These are phyloP conservation scores for Bimuria novae-zelandiae DNA, from an alignment of 2,329 filamentous ascomycete genomes.

Conservation along the genomic window DNA sequence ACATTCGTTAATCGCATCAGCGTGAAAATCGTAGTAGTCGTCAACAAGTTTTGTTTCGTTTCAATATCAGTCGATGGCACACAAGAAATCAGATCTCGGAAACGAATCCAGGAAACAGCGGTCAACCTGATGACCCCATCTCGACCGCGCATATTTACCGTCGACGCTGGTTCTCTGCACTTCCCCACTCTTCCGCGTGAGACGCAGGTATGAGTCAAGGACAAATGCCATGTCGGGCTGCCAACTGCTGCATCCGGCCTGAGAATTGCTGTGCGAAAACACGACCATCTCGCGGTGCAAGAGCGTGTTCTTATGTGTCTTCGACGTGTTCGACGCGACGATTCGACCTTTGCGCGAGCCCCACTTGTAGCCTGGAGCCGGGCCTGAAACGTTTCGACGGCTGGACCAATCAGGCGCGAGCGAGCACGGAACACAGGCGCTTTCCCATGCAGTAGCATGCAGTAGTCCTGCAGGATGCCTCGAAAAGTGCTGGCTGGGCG, in stretches of 20 bases:
- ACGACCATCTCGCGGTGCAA: constrained; percentile 49
- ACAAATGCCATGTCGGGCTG: constrained; percentile 24
- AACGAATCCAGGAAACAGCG: background rate
- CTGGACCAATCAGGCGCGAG: constrained; percentile 27
- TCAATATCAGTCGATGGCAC: background rate
- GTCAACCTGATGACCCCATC: constrained; percentile 37
- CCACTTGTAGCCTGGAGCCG: constrained; percentile 30
- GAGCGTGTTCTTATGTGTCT: constrained; percentile 40
- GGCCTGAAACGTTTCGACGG: constrained; percentile 40
- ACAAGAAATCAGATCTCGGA: background rate
- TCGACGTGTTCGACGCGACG: constrained; percentile 43
- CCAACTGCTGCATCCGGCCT: constrained; percentile 30
- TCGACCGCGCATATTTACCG: constrained; percentile 41
- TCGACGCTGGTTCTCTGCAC: constrained; percentile 24
- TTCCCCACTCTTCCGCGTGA: constrained; percentile 32
- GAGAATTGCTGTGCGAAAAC: constrained; percentile 42
- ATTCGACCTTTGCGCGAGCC: constrained; percentile 36
- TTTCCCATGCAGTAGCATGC: constrained; percentile 38
- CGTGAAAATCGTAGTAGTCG: constrained; percentile 19
- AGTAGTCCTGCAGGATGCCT: constrained; percentile 20
- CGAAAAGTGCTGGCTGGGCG: constrained; percentile 33
- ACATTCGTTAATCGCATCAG: constrained; percentile 30
- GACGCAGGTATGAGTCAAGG: constrained; percentile 52
- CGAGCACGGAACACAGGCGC: constrained; percentile 21
- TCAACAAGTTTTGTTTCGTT: constrained; percentile 20